These are phyloP conservation scores for Pleurotus ostreatus DNA, from an alignment of 768 basidiomycete species.

Conservation along the genomic window DNA sequence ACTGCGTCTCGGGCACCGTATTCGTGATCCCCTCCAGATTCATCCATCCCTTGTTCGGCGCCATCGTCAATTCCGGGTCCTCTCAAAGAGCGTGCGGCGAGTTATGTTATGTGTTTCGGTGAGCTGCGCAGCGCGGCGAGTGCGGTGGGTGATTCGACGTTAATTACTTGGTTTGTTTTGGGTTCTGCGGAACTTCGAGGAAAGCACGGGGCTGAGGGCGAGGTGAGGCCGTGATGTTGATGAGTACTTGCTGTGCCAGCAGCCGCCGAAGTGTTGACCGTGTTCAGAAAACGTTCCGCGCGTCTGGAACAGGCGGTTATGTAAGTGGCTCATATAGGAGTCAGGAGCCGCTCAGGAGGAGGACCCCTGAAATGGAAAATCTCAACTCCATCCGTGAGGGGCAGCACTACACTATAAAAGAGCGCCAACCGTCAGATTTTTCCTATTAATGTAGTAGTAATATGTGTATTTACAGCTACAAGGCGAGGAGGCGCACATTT, in stretches of 20 bases:
- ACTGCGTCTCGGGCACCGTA: constrained; percentile 70
- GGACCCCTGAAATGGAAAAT: too few relatives aligned
- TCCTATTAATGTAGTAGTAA: too few relatives aligned
- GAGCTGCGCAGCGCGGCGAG: constrained; percentile 2
- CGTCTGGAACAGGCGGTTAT: background rate
- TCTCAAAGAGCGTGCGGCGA: background rate
- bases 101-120: constrained; percentile 8
- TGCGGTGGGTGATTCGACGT: too few relatives aligned
- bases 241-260: constrained; percentile 15
- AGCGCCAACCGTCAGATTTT: too few relatives aligned
- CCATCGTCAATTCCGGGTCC: constrained; percentile 27
- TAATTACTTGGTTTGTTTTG: background rate
- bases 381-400: too few relatives aligned
- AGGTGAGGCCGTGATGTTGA: constrained; percentile 4
- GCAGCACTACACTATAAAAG: too few relatives aligned
- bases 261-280: constrained; percentile 9
- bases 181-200: background rate
- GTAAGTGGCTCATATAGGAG: too few relatives aligned
- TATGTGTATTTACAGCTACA: too few relatives aligned
- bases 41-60: constrained; percentile 72
- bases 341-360: too few relatives aligned
- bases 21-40: constrained; percentile 70
- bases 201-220: constrained; percentile 3
- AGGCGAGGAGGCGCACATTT: too few relatives aligned
- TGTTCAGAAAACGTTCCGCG: background rate